phyloP scores from a whole-genome alignment of 768 basidiomycete genomes.

The Antrodiella citrinella region DNA sequence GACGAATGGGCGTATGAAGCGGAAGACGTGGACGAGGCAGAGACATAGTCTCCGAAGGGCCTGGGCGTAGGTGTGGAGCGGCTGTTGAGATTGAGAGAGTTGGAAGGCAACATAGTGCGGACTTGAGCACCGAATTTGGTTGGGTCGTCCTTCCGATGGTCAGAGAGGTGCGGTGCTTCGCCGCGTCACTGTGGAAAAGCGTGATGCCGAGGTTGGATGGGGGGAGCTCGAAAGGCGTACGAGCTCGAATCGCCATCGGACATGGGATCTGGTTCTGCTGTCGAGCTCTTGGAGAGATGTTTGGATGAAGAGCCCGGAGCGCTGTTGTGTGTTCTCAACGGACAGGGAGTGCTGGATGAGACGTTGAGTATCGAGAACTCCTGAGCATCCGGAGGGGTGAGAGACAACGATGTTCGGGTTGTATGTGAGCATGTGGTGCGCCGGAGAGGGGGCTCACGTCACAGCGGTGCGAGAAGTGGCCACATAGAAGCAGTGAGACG shows the following conservation, averaged over 20 bases:
- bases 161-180: conserved; percentile 50
- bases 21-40: conserved; percentile 68
- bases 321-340: conserved; percentile 16
- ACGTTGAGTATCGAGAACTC: conserved; percentile 73
- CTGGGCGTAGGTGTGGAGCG: conserved; percentile 49
- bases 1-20: conserved; percentile 53
- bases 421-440: conserved; percentile 16
- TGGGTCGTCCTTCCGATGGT: conserved; percentile 88
- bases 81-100: conserved; percentile 10
- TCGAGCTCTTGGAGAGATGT: conserved; percentile 63
- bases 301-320: conserved; percentile 22
- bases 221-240: conserved; percentile 31
- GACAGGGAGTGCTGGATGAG: conserved; percentile 38
- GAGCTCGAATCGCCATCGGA: conserved; percentile 53
- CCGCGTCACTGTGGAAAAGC: conserved; percentile 26
- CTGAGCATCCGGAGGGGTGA: conserved; percentile 52
- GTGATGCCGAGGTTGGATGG: conserved; percentile 22
- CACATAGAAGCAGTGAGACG: conserved; percentile 26
- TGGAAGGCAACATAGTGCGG: conserved; percentile 21
- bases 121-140: conserved; percentile 69
- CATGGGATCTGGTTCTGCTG: conserved; percentile 56
- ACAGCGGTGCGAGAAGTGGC: conserved; percentile 22
- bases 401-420: conserved; percentile 24
- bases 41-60: conserved; percentile 61
- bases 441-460: conserved; percentile 27